Evolutionary conservation across 2,329 filamentous ascomycete species (phyloP).

Genomic region (Xylariaceae sp.): DNA sequence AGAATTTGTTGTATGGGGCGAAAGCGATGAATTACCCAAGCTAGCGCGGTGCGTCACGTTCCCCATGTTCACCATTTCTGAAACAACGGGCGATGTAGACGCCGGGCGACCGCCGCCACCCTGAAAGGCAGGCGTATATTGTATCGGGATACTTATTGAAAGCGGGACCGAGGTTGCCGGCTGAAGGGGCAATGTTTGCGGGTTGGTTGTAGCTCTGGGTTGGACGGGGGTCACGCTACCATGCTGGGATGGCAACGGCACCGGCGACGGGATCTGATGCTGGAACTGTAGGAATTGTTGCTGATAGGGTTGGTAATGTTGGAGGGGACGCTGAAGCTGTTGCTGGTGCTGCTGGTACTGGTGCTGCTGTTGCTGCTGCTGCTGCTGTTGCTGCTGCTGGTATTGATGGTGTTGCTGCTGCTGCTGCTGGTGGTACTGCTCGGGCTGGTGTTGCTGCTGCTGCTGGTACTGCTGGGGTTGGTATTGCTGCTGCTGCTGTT

Average conservation of each 20-base stretch:
- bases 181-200: too few relatives aligned
- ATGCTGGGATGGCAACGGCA: neutral
- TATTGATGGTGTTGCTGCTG: constrained; percentile 11
- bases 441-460: too few relatives aligned
- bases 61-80: neutral
- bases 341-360: constrained; percentile 5
- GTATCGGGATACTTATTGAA: too few relatives aligned
- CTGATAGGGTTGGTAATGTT: constrained; percentile 3
- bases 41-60: neutral
- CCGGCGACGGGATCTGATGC: neutral
- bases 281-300: neutral
- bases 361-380: constrained; percentile 3
- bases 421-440: too few relatives aligned
- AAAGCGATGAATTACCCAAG: neutral
- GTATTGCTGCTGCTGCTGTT: too few relatives aligned
- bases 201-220: too few relatives aligned
- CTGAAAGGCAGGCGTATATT: neutral
- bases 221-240: too few relatives aligned
- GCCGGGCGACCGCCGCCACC: neutral
- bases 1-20: constrained; percentile 3
- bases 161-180: too few relatives aligned
- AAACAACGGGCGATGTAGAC: neutral
- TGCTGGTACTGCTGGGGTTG: too few relatives aligned
- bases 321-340: constrained; percentile 4
- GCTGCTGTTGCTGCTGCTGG: neutral